These are phyloP conservation scores for Fereydounia khargensis DNA, from an alignment of 1,284 basidiomycete species.

Conservation along the genomic window DNA sequence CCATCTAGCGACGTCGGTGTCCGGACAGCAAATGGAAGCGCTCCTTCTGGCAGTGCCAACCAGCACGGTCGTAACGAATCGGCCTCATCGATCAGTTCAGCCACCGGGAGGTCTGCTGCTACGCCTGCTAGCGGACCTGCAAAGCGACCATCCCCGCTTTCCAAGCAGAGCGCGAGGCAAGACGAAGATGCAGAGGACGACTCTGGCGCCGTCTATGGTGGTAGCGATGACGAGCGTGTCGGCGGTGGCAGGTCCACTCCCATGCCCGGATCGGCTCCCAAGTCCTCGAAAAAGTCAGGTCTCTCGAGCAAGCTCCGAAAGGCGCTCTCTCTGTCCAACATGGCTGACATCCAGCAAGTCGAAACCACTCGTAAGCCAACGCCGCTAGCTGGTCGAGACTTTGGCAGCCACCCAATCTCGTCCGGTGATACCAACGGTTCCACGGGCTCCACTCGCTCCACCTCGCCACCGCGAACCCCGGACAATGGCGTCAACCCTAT, in stretches of 20 bases:
- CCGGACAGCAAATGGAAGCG: too few relatives aligned
- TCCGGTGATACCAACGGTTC: slow-evolving; percentile 46
- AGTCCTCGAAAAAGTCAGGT: slow-evolving; percentile 39
- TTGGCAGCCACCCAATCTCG: slow-evolving; percentile 28
- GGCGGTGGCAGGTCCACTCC: slow-evolving; percentile 34
- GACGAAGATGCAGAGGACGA: slow-evolving; percentile 22
- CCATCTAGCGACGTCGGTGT: neutral
- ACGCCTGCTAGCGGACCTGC: neutral
- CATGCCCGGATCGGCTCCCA: slow-evolving; percentile 32
- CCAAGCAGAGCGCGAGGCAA: slow-evolving; percentile 19
- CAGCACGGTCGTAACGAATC: slow-evolving; percentile 9
- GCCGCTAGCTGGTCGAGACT: slow-evolving; percentile 12
- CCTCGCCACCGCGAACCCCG: slow-evolving; percentile 44
- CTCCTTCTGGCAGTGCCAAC: neutral
- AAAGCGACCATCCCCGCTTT: slow-evolving; percentile 48
- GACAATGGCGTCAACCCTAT: slow-evolving; percentile 36
- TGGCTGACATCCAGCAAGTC: slow-evolving; percentile 33
- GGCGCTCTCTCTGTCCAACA: slow-evolving; percentile 44
- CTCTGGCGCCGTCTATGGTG: slow-evolving; percentile 35
- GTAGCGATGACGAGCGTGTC: slow-evolving; percentile 44
- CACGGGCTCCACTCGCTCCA: slow-evolving; percentile 44
- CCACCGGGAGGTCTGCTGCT: neutral
- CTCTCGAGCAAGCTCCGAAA: slow-evolving; percentile 46
- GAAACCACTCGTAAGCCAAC: neutral
- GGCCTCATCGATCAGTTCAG: neutral